Percentiles rank a stretch among this genome's conserved stretches.
These are phyloP conservation scores for Lentinula boryana DNA, from an alignment of 768 basidiomycete genomes.

Conservation along the genomic window DNA sequence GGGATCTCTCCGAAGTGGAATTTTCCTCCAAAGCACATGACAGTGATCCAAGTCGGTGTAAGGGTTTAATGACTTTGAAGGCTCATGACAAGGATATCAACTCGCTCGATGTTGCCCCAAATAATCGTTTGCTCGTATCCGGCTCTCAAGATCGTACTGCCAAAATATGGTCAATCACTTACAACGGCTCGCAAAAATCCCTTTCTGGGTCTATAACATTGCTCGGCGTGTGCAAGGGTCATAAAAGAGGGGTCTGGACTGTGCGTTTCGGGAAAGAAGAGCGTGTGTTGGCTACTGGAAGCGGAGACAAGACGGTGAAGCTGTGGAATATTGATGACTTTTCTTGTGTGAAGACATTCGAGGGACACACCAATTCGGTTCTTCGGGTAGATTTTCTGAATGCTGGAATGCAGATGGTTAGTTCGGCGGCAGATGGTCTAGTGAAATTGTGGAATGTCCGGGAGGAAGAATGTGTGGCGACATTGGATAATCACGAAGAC, in stretches of 20 bases:
- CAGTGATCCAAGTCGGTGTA: constrained; percentile 42
- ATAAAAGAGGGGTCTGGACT: constrained; percentile 95
- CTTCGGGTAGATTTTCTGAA: constrained; percentile 89
- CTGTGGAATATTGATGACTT: constrained; percentile 94
- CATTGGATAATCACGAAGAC: constrained; percentile 96
- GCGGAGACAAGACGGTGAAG: constrained; percentile 91
- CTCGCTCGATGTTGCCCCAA: constrained; percentile 86
- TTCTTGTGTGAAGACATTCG: constrained; percentile 92
- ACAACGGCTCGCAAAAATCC: constrained; percentile 32
- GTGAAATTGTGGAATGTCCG: constrained; percentile 94
- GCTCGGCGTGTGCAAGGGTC: constrained; percentile 88
- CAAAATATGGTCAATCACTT: constrained; percentile 80
- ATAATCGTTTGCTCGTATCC: constrained; percentile 82
- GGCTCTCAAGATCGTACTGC: constrained; percentile 96
- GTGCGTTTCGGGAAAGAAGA: constrained; percentile 85
- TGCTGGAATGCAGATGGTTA: constrained; percentile 78
- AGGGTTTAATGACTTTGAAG: constrained; percentile 78
- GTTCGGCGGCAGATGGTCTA: constrained; percentile 88
- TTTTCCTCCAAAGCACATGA: constrained; percentile 18
- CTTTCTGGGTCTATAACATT: constrained; percentile 67
- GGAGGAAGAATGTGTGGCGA: constrained; percentile 81
- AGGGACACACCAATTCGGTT: constrained; percentile 97
- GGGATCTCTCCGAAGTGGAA: constrained; percentile 71
- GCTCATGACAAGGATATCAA: constrained; percentile 99
- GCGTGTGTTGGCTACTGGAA: constrained; percentile 84